phyloP scores from a whole-genome alignment of 176 grass and related monocot genomes.

The Calamus simplicifolius region DNA sequence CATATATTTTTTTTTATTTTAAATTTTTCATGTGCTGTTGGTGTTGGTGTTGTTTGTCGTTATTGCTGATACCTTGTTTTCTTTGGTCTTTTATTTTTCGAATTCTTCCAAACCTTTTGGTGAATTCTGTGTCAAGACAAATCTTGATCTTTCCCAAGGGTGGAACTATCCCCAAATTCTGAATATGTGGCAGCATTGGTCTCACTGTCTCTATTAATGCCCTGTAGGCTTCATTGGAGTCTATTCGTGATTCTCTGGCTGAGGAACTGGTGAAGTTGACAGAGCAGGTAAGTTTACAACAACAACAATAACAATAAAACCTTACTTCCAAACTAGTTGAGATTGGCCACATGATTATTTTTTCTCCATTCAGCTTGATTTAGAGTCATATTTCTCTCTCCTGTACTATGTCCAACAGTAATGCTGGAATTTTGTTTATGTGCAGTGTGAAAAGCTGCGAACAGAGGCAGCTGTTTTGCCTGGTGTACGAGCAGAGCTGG shows the following conservation, averaged over 20 bases:
- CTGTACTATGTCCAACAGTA: constrained; percentile 5
- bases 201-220: background rate
- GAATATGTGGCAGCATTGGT: background rate
- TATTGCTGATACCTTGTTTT: too few species aligned
- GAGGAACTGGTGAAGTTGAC: constrained; percentile 99
- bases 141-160: background rate
- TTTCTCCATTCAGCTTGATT: background rate
- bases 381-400: too few species aligned
- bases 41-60: too few species aligned
- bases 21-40: too few species aligned
- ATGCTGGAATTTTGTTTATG: constrained; percentile 7
- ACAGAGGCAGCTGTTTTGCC: constrained; percentile 67
- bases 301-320: too few species aligned
- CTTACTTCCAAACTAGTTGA: too few species aligned
- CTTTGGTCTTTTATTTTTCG: too few species aligned
- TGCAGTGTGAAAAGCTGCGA: constrained; percentile 88
- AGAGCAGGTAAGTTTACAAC: constrained; percentile 56
- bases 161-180: background rate
- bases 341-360: background rate
- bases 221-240: constrained; percentile 79
- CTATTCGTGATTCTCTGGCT: constrained; percentile 89
- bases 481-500: constrained; percentile 78
- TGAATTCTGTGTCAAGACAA: too few species aligned
- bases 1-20: too few species aligned
- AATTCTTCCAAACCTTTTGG: too few species aligned